Percentiles rank a stretch among this genome's conserved stretches.
Conservation (phyloP, 495 filamentous ascomycete species). For the Xylaria castorea region DNA sequence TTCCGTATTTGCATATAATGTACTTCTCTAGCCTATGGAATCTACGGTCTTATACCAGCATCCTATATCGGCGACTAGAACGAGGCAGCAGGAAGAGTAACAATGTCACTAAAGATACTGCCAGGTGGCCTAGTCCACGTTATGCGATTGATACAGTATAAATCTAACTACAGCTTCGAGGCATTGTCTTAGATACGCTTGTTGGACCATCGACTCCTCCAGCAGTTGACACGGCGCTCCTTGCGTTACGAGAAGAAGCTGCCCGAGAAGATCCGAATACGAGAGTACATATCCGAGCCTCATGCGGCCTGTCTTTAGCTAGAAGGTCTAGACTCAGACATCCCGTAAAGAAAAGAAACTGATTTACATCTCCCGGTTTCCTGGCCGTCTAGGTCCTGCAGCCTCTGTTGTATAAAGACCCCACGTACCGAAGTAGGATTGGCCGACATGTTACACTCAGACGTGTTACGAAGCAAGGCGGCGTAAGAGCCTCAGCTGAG, state of each 20-base stretch:
- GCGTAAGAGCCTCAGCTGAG: constrained; percentile 14
- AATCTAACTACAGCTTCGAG: not conserved
- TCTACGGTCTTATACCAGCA: not conserved
- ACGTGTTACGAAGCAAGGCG: not conserved
- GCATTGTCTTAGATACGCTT: not conserved
- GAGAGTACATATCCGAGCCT: not conserved
- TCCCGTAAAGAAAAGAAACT: not conserved
- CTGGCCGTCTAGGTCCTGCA: not conserved
- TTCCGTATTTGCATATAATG: not conserved
- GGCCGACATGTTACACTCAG: not conserved
- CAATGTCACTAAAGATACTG: not conserved
- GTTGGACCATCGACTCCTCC: not conserved
- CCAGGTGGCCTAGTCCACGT: not conserved
- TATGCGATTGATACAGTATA: not conserved
- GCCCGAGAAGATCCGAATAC: not conserved
- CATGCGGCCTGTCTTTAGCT: not conserved
- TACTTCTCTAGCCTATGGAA: not conserved
- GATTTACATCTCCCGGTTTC: not conserved
- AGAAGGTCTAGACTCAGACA: not conserved
- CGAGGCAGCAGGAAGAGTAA: not conserved
- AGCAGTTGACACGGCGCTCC: not conserved
- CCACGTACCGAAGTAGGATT: not conserved
- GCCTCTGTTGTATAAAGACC: not conserved
- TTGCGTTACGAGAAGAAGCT: not conserved
- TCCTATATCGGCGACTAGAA: not conserved